Evolutionary conservation across 2,329 filamentous ascomycete species (phyloP).

Genomic region (Myriosclerotinia scirpicola): DNA sequence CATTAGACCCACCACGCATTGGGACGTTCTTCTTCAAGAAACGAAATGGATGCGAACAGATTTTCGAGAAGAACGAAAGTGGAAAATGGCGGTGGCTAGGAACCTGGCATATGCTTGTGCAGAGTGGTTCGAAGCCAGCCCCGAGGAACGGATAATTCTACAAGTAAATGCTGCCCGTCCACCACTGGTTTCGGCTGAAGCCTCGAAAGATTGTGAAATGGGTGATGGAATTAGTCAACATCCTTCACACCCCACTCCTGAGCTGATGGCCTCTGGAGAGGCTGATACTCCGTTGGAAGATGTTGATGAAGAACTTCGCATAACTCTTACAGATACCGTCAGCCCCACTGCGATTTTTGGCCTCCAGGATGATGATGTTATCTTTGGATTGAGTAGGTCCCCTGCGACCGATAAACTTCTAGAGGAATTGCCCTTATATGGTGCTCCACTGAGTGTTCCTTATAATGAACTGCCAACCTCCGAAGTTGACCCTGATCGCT

Average conservation of each 20-base stretch:
- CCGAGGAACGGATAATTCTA: constrained; percentile 63
- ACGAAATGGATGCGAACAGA: constrained; percentile 99
- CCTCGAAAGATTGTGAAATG: constrained; percentile 41
- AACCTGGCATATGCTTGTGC: constrained; percentile 81
- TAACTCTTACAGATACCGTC: constrained; percentile 46
- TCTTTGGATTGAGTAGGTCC: constrained; percentile 74
- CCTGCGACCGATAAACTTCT: constrained; percentile 74
- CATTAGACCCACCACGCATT: constrained; percentile 71
- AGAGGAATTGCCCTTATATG: constrained; percentile 78
- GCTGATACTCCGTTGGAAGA: constrained; percentile 55
- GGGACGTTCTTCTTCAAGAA: constrained; percentile 84
- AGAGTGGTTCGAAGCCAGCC: constrained; percentile 69
- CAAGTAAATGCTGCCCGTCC: constrained; percentile 64
- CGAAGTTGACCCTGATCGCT: constrained; percentile 65
- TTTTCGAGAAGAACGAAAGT: constrained; percentile 89
- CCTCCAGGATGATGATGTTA: constrained; percentile 76
- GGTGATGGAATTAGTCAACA: constrained; percentile 35
- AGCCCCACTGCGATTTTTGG: constrained; percentile 80
- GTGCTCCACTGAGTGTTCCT: constrained; percentile 60
- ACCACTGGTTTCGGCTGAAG: constrained; percentile 32
- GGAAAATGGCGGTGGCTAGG: constrained; percentile 81
- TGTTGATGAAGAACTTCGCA: constrained; percentile 40
- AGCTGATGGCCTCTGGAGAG: constrained; percentile 64
- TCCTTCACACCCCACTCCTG: constrained; percentile 58
- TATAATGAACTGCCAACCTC: constrained; percentile 57